These are phyloP conservation scores for Porodaedalea pini DNA, from an alignment of 1,284 basidiomycete genomes.

Conservation along the genomic window DNA sequence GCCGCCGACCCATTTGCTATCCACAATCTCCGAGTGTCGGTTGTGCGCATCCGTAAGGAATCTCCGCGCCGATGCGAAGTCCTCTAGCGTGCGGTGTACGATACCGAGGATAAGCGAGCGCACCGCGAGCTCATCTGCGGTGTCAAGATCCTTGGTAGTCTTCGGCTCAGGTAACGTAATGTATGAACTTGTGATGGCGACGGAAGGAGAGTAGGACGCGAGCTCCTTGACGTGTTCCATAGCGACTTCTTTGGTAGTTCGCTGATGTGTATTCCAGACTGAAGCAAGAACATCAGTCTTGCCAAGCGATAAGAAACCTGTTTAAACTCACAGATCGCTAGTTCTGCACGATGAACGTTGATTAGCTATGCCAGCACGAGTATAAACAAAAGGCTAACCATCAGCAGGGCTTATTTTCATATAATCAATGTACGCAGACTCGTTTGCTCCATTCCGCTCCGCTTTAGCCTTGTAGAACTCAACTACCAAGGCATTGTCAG, in stretches of 20 bases:
- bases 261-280: slow-evolving; percentile 74
- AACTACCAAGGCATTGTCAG: slow-evolving; percentile 39
- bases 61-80: slow-evolving; percentile 41
- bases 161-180: slow-evolving; percentile 21
- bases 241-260: slow-evolving; percentile 50
- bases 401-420: slow-evolving; percentile 67
- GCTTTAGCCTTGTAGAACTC: slow-evolving; percentile 71
- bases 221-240: slow-evolving; percentile 53
- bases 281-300: slow-evolving; percentile 8
- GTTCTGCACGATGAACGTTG: slow-evolving; percentile 36
- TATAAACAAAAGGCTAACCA: slow-evolving; percentile 38
- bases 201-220: slow-evolving; percentile 42
- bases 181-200: slow-evolving; percentile 37
- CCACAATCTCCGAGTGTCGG: slow-evolving; percentile 37
- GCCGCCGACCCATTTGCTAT: slow-evolving; percentile 64
- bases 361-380: background rate
- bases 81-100: slow-evolving; percentile 53
- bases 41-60: slow-evolving; percentile 51
- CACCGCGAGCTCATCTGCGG: slow-evolving; percentile 65
- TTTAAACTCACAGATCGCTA: slow-evolving; percentile 51
- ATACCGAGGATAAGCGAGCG: slow-evolving; percentile 67
- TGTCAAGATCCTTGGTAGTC: slow-evolving; percentile 47
- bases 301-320: background rate
- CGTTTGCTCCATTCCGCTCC: slow-evolving; percentile 46
- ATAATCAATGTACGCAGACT: slow-evolving; percentile 45